Evolutionary conservation across 257 asterid genomes (phyloP), one percentile per base, ranked within the genome.

Genomic region (Ilex asprella): DNA sequence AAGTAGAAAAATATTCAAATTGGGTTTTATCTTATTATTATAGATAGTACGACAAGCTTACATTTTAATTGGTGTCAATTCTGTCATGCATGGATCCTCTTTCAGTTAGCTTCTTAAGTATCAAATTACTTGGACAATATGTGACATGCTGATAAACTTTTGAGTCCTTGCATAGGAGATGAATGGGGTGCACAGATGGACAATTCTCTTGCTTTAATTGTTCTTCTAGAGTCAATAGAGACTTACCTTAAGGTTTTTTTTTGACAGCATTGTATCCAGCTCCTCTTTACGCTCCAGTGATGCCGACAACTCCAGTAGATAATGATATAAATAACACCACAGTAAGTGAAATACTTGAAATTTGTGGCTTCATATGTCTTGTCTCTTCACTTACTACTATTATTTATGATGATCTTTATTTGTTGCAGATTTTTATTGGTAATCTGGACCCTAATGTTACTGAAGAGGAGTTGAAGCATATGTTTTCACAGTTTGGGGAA

Each of bases 401-500:
- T 35, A 35, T 35, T 7, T 35, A 0, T 77, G 63, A 67, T 58
- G 30, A 57, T 64, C 60, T 72, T 69, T 55, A 65, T 59, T 35
- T 58, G 52, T 71, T 69, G 71, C 86, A 91, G 98, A 84, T 83
- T 65, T 91, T 82, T 71, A 62, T 91, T 54, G 98, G 96, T 51
- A 91, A 88, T 82, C 81, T 91, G 72, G 98, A 91, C 64, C 84
- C 84, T 30, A 91, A 84, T 67, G 77, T 82, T 67, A 68, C 86
- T 47, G 98, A 91, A 66, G 98, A 91, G 62, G 98, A 91, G 75
- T 69, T 91, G 71, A 84, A 85, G 77, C 95, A 86, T 68, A 81
- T 81, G 56, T 88, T 88, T 73, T 39, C 73, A 78, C 98, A 82
- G 70, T 81, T 86, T 67, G 98, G 98, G 63, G 98, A 91, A 55